Conservation (phyloP, 2,329 filamentous ascomycete species). For the Diaporthe sp. region DNA sequence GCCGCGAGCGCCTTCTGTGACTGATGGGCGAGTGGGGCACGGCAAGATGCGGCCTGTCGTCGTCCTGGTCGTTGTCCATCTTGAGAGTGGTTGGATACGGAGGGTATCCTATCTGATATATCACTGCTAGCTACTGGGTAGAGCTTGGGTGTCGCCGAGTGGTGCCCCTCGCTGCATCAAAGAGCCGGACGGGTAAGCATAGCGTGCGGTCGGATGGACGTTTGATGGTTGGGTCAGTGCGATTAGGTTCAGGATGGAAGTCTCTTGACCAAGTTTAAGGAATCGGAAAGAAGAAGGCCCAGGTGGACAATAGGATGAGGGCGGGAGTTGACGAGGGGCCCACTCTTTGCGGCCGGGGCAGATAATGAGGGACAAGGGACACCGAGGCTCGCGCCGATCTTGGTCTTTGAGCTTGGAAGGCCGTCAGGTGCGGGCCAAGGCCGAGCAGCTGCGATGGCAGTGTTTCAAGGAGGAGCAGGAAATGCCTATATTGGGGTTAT, state of each 20-base stretch:
- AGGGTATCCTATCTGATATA: background rate
- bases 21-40: slow-evolving; percentile 31
- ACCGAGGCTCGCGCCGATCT: slow-evolving; percentile 6
- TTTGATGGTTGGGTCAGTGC: background rate
- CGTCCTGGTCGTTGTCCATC: slow-evolving; percentile 28
- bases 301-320: background rate
- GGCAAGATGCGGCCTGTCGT: slow-evolving; percentile 23
- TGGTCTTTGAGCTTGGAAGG: background rate
- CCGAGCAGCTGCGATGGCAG: background rate
- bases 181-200: slow-evolving; percentile 1
- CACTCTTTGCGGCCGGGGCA: slow-evolving; percentile 15
- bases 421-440: background rate
- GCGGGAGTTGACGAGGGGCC: slow-evolving; percentile 5
- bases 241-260: background rate
- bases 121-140: slow-evolving; percentile 1
- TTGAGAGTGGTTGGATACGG: background rate
- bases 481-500: background rate
- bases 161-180: slow-evolving; percentile 1
- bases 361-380: background rate
- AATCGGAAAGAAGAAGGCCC: background rate
- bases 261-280: background rate
- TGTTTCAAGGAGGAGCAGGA: slow-evolving; percentile 17
- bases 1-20: slow-evolving; percentile 33
- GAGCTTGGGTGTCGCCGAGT: slow-evolving; percentile 5
- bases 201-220: background rate